phyloP scores from a whole-genome alignment of 2,329 filamentous ascomycete genomes.

The Grosmannia clavigera region DNA sequence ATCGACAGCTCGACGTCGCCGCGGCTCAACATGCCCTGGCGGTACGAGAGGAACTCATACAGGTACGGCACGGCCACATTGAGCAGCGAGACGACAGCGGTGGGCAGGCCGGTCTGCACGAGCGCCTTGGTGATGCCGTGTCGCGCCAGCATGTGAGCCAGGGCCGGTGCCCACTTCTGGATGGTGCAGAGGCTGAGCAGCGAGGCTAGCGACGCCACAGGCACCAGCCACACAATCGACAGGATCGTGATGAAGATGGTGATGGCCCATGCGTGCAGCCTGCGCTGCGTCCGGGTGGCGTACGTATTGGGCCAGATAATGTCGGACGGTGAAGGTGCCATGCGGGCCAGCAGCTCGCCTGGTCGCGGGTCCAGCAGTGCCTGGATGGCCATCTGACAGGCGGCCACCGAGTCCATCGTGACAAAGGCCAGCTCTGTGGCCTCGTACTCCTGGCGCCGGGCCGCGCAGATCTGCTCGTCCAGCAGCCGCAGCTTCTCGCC shows the following conservation, averaged over 20 bases:
- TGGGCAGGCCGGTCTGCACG: slow-evolving; percentile 79
- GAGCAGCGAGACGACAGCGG: slow-evolving; percentile 71
- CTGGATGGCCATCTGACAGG: slow-evolving; percentile 91
- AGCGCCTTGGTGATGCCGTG: slow-evolving; percentile 63
- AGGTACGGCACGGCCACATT: slow-evolving; percentile 86
- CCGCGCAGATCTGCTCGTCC: slow-evolving; percentile 59
- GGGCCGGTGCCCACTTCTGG: slow-evolving; percentile 53
- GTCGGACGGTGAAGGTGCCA: slow-evolving; percentile 78
- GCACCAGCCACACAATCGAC: slow-evolving; percentile 77
- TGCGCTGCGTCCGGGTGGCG: slow-evolving; percentile 57
- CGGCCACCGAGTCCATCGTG: slow-evolving; percentile 91
- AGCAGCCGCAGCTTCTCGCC: slow-evolving; percentile 70
- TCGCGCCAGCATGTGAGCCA: slow-evolving; percentile 53
- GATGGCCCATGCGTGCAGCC: slow-evolving; percentile 69
- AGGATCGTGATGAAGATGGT: slow-evolving; percentile 73
- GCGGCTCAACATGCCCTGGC: slow-evolving; percentile 89
- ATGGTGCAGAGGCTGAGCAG: slow-evolving; percentile 75
- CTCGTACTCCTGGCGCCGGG: slow-evolving; percentile 63
- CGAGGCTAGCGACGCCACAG: slow-evolving; percentile 67
- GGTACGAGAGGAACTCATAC: slow-evolving; percentile 84
- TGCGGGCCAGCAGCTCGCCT: slow-evolving; percentile 69
- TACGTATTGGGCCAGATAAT: slow-evolving; percentile 97
- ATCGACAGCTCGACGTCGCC: slow-evolving; percentile 89
- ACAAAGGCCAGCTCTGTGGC: slow-evolving; percentile 84
- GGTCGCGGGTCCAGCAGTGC: slow-evolving; percentile 86